Conservation (phyloP, 2,329 filamentous ascomycete species). For the Malbranchea cinnamomea region DNA sequence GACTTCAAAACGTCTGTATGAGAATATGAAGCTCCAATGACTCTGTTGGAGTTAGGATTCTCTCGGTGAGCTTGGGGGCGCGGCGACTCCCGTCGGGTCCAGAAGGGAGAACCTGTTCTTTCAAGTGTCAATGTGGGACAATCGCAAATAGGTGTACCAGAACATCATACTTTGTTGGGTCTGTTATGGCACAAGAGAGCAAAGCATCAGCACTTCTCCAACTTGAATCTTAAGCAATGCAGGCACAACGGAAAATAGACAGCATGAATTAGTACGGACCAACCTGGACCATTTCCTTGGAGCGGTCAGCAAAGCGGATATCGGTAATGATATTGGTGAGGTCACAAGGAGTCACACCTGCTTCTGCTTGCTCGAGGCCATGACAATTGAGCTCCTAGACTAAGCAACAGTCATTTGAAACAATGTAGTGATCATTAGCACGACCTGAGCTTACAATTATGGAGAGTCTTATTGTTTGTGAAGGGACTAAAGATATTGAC, state of each 20-base stretch:
- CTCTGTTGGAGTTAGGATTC: constrained; percentile 50
- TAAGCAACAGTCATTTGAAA: too few relatives aligned
- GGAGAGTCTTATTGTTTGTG: too few relatives aligned
- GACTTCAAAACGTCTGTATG: constrained; percentile 90
- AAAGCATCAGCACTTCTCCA: not conserved
- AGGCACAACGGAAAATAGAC: constrained; percentile 4
- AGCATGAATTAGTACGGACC: constrained; percentile 53
- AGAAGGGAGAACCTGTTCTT: constrained; percentile 80
- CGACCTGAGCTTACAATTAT: too few relatives aligned
- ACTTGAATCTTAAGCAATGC: not conserved
- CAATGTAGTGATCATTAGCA: too few relatives aligned
- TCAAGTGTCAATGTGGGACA: constrained; percentile 13
- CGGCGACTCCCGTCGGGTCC: constrained; percentile 47
- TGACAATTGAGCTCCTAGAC: too few relatives aligned
- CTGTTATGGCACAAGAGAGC: constrained; percentile 11
- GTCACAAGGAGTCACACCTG: too few relatives aligned
- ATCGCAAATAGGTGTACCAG: constrained; percentile 7
- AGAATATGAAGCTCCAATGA: constrained; percentile 90
- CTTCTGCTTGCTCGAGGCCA: too few relatives aligned
- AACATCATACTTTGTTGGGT: constrained; percentile 25
- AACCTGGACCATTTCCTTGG: constrained; percentile 99
- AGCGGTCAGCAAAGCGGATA: constrained; percentile 4
- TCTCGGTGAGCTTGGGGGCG: constrained; percentile 36
- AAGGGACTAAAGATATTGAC: too few relatives aligned
- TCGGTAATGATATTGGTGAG: too few relatives aligned